A percentile compares a stretch with the other conserved stretches of the same genome.
These are phyloP conservation scores for Alternaria incomplexa DNA, from an alignment of 2,329 filamentous ascomycete genomes.

Conservation along the genomic window DNA sequence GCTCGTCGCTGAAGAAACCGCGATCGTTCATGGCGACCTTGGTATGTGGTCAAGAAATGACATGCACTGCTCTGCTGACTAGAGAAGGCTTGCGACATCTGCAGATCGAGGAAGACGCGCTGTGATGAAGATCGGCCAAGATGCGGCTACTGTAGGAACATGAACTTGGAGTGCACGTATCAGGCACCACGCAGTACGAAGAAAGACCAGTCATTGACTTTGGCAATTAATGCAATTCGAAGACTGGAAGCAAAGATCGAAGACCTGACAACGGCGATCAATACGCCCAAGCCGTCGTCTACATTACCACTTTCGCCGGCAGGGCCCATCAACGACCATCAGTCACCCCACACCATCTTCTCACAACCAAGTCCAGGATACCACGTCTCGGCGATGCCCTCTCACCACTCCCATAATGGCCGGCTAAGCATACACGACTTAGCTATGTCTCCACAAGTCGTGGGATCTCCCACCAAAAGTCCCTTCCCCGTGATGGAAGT, in stretches of 20 bases:
- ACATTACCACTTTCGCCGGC: constrained; percentile 13
- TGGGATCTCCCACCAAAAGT: constrained; percentile 33
- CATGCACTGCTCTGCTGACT: constrained; percentile 9
- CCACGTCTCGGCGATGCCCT: constrained; percentile 11
- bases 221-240: constrained; percentile 62
- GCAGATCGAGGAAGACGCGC: constrained; percentile 60
- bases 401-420: constrained; percentile 20
- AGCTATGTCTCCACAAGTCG: constrained; percentile 34
- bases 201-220: constrained; percentile 60
- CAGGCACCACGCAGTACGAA: constrained; percentile 61
- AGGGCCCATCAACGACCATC: constrained; percentile 26
- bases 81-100: constrained; percentile 59
- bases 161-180: constrained; percentile 59
- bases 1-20: constrained; percentile 40
- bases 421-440: constrained; percentile 29
- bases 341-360: constrained; percentile 33
- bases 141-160: constrained; percentile 59
- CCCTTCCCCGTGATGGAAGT: constrained; percentile 27
- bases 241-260: constrained; percentile 61
- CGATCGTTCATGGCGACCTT: constrained; percentile 47
- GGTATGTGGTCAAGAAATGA: neutral
- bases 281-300: constrained; percentile 21
- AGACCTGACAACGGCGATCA: constrained; percentile 51
- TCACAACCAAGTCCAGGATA: constrained; percentile 39
- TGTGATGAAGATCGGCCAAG: constrained; percentile 61